Base-by-base conservation (phyloP, 1,284 basidiomycete genomes). In the Apiotrichum akiyoshidainum region DNA sequence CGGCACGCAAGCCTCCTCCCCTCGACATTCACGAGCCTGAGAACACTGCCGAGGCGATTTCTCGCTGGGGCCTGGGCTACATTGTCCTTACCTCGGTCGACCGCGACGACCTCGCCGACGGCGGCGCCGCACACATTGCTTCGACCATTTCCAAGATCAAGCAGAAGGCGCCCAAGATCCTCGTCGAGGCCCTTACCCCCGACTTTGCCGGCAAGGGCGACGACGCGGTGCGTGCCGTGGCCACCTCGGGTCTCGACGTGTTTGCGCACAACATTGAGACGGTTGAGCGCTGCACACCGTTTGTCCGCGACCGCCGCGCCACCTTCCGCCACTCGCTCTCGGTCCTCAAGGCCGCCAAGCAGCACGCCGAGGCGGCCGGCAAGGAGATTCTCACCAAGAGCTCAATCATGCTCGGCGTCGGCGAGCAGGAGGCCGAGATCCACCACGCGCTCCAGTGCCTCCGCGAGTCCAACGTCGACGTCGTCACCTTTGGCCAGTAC, bases 181-280 rank as follows among this genome's bases (percentile, higher is more conserved):
- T 99, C 13, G 92, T 99, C 19, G 96, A 99, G 80, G 95, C 95
- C 1, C 81, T 99, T 35, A 97, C 95, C 0, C 92, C 92, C 21
- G 96, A 99, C 78, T 99, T 99, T 76, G 85, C 84, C 8, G 93
- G 92, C 17, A 84, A 85, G 52, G 74, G 88, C 50, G 63, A 66
- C 26, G 82, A 86, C 8, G 84, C 87, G 58, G 87, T 97, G n/a
- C 84, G 86, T 2, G 69, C 85, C 5, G 90, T 99, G 31, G 95
- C 95, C 0, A 85, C 85, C 54, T 95, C 91, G 0, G 96, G 95
- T 1, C 81, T 99, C 8, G 96, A 99, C 71, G 96, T 99, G 17
- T 99, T 94, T 73, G 96, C 96, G 0, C 96, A 99, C 79, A 99
- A 99, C 74, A 81, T 99, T 54, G 96, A 99, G 80, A 99, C 96